A percentile compares a stretch with the other conserved stretches of the same genome.
These are phyloP conservation scores for Fusarium albosuccineum DNA, from an alignment of 2,329 filamentous ascomycete species.

Conservation along the genomic window DNA sequence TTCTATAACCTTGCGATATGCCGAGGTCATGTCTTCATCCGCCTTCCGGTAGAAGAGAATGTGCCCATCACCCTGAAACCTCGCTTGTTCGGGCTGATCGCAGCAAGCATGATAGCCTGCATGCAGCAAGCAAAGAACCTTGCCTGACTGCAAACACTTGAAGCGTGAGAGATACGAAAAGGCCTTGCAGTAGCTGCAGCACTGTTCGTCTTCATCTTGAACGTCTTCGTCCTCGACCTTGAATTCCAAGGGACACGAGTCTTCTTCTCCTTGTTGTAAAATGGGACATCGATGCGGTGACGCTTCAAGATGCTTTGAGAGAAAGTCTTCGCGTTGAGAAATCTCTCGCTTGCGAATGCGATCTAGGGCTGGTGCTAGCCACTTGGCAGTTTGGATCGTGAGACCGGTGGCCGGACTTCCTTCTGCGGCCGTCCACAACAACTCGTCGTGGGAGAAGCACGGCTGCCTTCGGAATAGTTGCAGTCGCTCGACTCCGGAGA, in stretches of 20 bases:
- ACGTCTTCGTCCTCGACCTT: constrained; percentile 79
- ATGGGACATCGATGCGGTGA: constrained; percentile 65
- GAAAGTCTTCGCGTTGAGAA: constrained; percentile 75
- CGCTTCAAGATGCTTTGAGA: constrained; percentile 71
- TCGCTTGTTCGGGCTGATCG: constrained; percentile 72
- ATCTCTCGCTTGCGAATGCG: constrained; percentile 82
- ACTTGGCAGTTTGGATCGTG: constrained; percentile 91
- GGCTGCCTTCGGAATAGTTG: constrained; percentile 91
- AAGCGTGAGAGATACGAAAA: constrained; percentile 94
- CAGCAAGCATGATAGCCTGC: constrained; percentile 87
- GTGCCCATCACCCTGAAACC: constrained; percentile 79
- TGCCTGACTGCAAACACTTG: constrained; percentile 84
- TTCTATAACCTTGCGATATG: constrained; percentile 83
- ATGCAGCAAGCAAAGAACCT: constrained; percentile 85
- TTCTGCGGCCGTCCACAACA: constrained; percentile 90
- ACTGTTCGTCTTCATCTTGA: constrained; percentile 92
- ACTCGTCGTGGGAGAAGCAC: constrained; percentile 97
- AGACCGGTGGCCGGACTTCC: constrained; percentile 74
- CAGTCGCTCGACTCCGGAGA: constrained; percentile 86
- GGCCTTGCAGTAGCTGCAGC: constrained; percentile 91
- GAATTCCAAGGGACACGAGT: constrained; percentile 71
- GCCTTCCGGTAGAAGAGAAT: constrained; percentile 82
- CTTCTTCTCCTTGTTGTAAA: constrained; percentile 59
- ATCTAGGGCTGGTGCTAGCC: constrained; percentile 89
- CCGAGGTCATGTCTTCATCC: constrained; percentile 74